phyloP scores from a whole-genome alignment of 164 flowering plant genomes.

The Vitis cinerea region DNA sequence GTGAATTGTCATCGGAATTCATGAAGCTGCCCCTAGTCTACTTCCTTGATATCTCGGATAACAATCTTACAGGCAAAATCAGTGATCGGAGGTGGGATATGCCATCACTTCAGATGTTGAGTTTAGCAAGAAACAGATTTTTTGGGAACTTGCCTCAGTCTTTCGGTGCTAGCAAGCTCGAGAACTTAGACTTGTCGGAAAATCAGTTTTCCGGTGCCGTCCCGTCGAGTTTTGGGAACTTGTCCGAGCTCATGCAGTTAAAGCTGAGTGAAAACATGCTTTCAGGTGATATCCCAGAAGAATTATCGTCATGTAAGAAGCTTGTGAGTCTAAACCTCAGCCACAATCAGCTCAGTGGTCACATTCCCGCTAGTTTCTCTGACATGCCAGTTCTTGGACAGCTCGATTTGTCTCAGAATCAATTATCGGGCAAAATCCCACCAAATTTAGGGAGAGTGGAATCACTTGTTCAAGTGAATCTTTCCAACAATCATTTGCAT shows the following conservation, averaged over 20 bases:
- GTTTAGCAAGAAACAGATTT: constrained; percentile 51
- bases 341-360: constrained; percentile 54
- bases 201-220: constrained; percentile 60
- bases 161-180: constrained; percentile 48
- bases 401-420: constrained; percentile 68
- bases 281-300: constrained; percentile 59
- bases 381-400: constrained; percentile 66
- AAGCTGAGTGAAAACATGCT: constrained; percentile 52
- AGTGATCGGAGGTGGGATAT: constrained; percentile 51
- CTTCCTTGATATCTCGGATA: constrained; percentile 70
- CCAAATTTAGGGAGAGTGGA: constrained; percentile 43
- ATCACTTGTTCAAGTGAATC: constrained; percentile 65
- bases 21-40: constrained; percentile 57
- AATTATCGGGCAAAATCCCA: constrained; percentile 64
- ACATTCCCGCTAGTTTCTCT: constrained; percentile 48
- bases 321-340: constrained; percentile 68
- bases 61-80: constrained; percentile 56
- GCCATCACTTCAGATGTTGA: constrained; percentile 74
- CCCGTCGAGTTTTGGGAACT: constrained; percentile 41
- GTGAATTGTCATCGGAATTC: constrained; percentile 49
- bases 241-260: constrained; percentile 54
- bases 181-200: constrained; percentile 67
- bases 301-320: constrained; percentile 55
- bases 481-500: constrained; percentile 65
- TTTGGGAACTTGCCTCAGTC: constrained; percentile 56